Evolutionary conservation across 208 protist genomes (phyloP).

Genomic region (Leishmania tropica): DNA sequence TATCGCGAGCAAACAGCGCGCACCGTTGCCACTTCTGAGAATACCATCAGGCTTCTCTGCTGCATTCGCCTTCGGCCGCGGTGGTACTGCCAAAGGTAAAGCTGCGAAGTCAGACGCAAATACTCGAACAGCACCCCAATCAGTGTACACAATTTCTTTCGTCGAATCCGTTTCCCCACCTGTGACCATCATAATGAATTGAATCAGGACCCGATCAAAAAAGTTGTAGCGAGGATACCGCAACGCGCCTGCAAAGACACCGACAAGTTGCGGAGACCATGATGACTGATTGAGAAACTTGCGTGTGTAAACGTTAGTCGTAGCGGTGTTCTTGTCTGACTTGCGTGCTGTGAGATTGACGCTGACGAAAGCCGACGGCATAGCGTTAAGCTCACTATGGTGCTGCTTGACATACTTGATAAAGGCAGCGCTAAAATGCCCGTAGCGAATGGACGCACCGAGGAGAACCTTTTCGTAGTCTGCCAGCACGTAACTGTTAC

Average conservation of each 20-base stretch:
- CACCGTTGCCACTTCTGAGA: neutral
- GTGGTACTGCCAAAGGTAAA: neutral
- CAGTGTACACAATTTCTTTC: constrained; percentile 31
- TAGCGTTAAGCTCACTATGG: constrained; percentile 6
- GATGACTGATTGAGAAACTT: constrained; percentile 23
- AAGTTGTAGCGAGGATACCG: constrained; percentile 33
- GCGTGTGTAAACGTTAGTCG: constrained; percentile 30
- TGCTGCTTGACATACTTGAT: constrained; percentile 13
- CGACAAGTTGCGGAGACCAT: constrained; percentile 18
- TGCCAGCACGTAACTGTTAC: neutral
- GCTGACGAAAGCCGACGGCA: constrained; percentile 28
- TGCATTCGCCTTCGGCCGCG: neutral
- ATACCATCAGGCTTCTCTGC: neutral
- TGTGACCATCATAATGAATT: constrained; percentile 33
- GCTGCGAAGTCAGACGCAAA: constrained; percentile 16
- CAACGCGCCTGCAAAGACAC: constrained; percentile 32
- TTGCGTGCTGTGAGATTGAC: constrained; percentile 34
- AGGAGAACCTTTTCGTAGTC: constrained; percentile 27
- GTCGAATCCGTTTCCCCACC: constrained; percentile 31
- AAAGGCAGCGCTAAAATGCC: constrained; percentile 14
- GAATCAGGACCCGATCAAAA: constrained; percentile 30
- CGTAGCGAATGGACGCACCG: constrained; percentile 27
- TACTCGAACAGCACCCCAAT: constrained; percentile 18
- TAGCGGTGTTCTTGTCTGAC: constrained; percentile 17
- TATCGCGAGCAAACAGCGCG: neutral